A percentile compares a stretch with the other conserved stretches of the same genome.
Conservation (phyloP, 129 eudicot species). For the Artemisia argyi region DNA sequence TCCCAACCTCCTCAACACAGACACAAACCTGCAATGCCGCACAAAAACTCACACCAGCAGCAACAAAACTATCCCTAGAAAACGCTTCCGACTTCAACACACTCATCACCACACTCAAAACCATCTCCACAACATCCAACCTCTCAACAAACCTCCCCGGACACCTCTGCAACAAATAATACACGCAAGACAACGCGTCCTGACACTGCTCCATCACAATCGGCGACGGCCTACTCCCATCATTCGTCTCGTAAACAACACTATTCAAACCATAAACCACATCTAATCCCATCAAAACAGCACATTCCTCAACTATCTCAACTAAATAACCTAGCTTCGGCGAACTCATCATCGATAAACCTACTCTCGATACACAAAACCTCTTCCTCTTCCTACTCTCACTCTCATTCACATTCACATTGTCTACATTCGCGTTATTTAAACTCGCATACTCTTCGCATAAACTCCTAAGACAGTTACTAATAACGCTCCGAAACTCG, state of each 20-base stretch:
- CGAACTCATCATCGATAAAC: slow-evolving; percentile 86
- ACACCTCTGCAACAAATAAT: slow-evolving; percentile 90
- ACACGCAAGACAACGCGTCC: slow-evolving; percentile 89
- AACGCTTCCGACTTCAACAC: slow-evolving; percentile 68
- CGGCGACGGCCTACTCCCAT: slow-evolving; percentile 75
- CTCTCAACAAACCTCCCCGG: slow-evolving; percentile 49
- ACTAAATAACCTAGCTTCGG: slow-evolving; percentile 91
- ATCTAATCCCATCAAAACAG: slow-evolving; percentile 72
- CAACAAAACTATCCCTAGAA: slow-evolving; percentile 94
- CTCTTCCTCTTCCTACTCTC: slow-evolving; percentile 61
- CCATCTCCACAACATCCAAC: slow-evolving; percentile 48
- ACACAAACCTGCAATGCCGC: slow-evolving; percentile 86
- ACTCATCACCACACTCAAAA: slow-evolving; percentile 47
- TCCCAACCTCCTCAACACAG: slow-evolving; percentile 75
- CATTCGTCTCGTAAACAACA: slow-evolving; percentile 54
- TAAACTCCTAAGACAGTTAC: slow-evolving; percentile 48
- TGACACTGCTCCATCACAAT: slow-evolving; percentile 96
- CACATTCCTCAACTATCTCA: slow-evolving; percentile 81
- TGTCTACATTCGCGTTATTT: slow-evolving; percentile 5
- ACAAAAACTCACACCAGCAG: slow-evolving; percentile 97
- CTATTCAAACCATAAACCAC: slow-evolving; percentile 59
- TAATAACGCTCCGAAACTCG: slow-evolving; percentile 41
- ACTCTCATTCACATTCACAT: slow-evolving; percentile 33
- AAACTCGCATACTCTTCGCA: slow-evolving; percentile 62
- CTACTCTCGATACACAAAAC: slow-evolving; percentile 81